Conservation (phyloP, 352 stramenopile species). For the Phytophthora brassicae region DNA sequence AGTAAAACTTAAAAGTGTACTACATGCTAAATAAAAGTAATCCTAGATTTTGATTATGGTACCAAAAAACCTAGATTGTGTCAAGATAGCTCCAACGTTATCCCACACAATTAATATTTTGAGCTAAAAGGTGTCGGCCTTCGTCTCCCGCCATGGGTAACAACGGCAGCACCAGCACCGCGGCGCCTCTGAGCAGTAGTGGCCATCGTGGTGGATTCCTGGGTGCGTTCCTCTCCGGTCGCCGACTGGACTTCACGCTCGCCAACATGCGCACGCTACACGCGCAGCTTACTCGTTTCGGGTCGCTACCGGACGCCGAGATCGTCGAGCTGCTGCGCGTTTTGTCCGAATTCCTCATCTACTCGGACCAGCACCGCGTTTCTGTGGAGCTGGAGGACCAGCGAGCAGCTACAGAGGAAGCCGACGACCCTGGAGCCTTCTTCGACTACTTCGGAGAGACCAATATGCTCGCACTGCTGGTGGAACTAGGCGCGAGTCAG, state of each 20-base stretch:
- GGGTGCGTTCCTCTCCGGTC: constrained; percentile 30
- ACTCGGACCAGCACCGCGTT: constrained; percentile 80
- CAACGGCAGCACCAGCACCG: constrained; percentile 29
- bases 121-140: no score
- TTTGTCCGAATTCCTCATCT: constrained; percentile 86
- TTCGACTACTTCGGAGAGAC: constrained; percentile 98
- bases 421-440: constrained; percentile 56
- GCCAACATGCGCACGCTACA: constrained; percentile 78
- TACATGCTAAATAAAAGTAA: no score
- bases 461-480: constrained; percentile 91
- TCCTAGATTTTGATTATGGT: no score
- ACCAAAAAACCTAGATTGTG: no score
- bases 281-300: constrained; percentile 59
- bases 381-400: constrained; percentile 17
- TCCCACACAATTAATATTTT: no score
- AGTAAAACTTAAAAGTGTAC: no score
- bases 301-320: constrained; percentile 60
- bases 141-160: constrained; percentile 40
- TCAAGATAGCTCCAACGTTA: no score
- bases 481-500: constrained; percentile 73
- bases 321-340: constrained; percentile 84
- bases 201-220: constrained; percentile 29
- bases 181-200: constrained; percentile 24
- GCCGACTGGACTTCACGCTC: constrained; percentile 59
- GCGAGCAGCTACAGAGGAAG: neutral